Percentiles rank a stretch among this genome's conserved stretches.
Conservation (phyloP, 2,329 filamentous ascomycete genomes). For the Cercospora beticola region DNA sequence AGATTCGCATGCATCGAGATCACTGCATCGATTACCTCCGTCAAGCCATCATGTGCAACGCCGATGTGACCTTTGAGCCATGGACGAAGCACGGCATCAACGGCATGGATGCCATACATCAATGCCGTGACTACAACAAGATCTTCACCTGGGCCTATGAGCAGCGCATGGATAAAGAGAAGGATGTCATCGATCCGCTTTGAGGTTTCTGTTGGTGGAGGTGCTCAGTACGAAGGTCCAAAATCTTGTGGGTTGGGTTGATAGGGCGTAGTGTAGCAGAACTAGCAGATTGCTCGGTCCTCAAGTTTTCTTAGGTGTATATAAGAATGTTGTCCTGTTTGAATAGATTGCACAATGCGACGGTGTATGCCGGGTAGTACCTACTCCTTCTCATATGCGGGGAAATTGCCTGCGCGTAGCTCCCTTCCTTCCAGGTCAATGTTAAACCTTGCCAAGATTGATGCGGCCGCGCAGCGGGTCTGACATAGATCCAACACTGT, state of each 20-base stretch:
- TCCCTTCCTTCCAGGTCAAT: background rate
- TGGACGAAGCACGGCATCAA: background rate
- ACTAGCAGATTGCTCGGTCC: background rate
- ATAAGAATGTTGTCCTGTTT: background rate
- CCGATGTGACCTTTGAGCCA: constrained; percentile 10
- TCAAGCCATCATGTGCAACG: constrained; percentile 14
- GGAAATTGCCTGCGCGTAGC: background rate
- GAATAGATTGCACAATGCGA: background rate
- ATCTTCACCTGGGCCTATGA: constrained; percentile 1
- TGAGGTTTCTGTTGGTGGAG: background rate
- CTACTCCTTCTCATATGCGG: background rate
- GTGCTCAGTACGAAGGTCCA: background rate
- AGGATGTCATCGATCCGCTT: background rate
- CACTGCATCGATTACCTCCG: constrained; percentile 16
- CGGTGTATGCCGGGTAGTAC: background rate
- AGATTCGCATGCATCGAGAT: background rate
- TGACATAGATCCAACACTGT: no score
- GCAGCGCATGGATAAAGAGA: background rate
- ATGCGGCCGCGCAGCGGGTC: no score
- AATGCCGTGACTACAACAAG: background rate
- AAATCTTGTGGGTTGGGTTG: background rate
- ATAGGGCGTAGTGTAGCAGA: no score
- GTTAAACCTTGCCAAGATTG: background rate
- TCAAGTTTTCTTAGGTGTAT: background rate
- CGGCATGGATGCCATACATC: background rate